Base-by-base conservation (phyloP, 176 grass and related monocot genomes). In the Carex pumila region DNA sequence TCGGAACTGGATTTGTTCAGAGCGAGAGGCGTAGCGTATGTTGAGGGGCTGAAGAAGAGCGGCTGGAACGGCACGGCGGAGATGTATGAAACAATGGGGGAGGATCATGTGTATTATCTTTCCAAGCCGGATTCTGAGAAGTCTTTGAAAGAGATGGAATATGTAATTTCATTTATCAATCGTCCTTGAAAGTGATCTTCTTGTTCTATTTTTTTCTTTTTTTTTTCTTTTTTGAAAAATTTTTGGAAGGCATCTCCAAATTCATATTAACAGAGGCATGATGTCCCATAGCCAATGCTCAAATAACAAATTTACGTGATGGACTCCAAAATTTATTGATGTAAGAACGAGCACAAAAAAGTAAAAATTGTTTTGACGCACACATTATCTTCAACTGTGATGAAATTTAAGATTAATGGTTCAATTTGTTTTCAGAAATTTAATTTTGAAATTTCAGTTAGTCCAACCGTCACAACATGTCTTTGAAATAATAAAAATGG, bases 51-150 rank as follows among this genome's bases (percentile, higher is more conserved):
- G 32, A 5, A 65, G 11, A 62, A 10, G 56, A 90, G 85, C 25
- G 45, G 85, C 17, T 92, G 91, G 91, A 10, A 8, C 4, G 88
- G 91, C 7, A 81, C 85, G 65, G 88, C 81, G 32, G 91, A 84
- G 88, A 55, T 90, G 54, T 69, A 83, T 18, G 88, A 90, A 3
- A 88, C 79, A 6, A 61, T 81, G 0, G 85, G 85, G 25, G 79
- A 76, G 64, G 65, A 7, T 1, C 91, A 92, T 63, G 82, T 87
- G 7, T 92, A 87, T 81, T 56, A 86, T 76, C 83, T 92, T 11
- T 1, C 0, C 15, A 25, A 7, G 32, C 83, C 82, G 12, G 36
- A 18, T 76, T 85, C 56, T 22, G 85, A 19, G 47, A 68, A 63
- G 79, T 88, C 85, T 45, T 6, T 1, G 36, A 47, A 22, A 12